Base-by-base conservation (phyloP, 257 asterid species). In the Catharanthus roseus region DNA sequence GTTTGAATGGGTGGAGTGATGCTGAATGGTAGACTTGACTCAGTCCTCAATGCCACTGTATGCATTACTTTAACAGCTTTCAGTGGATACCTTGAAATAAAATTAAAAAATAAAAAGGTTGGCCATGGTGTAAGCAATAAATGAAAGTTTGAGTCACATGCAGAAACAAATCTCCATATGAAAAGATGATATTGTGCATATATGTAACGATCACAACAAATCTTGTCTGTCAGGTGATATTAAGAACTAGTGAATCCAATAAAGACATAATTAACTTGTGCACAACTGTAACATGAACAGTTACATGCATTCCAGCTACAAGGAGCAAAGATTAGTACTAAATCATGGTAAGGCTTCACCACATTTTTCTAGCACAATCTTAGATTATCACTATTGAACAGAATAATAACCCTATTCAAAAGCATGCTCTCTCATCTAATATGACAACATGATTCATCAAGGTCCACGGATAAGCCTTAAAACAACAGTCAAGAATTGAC, bases 41-140 rank as follows among this genome's bases (percentile, higher is more conserved):
- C 97, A 1, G 97, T 91, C 85, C 96, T 86, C 86, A 86, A 77
- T 54, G 99, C 96, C 76, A 93, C 99, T 26, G 84, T 82, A 79
- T 93, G 99, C 99, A 93, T 93, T 77, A 93, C 97, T 76, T 85
- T 89, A 51, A 91, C 99, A 8, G 99, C 97, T 83, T 91, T 93
- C 87, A 93, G 70, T 13, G 97, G 99, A 71, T 70, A 89, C 83
- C 99, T 93, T 31, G 29, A 23, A 12, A 81, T 31, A n/a, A n/a
- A n/a, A n/a, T n/a, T n/a, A n/a, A n/a, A n/a, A n/a, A n/a, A n/a
- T n/a, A n/a, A 28, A 66, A 50, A 45, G 47, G 41, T 15, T 44
- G 19, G 18, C 15, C 36, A 10, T 5, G 58, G 23, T 4, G 51
- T 19, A 65, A 45, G 44, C 57, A 28, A 54, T 45, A 34, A 44